Percentiles rank a stretch among this genome's conserved stretches.
These are phyloP conservation scores for Pseudocercospora fuligena DNA, from an alignment of 2,329 filamentous ascomycete genomes.

Conservation along the genomic window DNA sequence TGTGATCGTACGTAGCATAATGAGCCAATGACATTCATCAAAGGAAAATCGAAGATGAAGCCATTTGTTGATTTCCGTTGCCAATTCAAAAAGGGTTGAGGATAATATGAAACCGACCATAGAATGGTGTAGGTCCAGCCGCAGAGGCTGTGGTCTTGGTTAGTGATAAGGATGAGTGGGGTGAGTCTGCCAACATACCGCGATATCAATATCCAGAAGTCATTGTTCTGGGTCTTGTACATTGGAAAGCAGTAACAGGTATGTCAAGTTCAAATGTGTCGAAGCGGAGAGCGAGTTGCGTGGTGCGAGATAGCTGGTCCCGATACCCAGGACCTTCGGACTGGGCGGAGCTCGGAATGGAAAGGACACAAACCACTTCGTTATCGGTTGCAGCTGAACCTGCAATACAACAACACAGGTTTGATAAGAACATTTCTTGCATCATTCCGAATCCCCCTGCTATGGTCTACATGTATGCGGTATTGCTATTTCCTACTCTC, in stretches of 20 bases:
- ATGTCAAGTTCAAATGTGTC: not conserved
- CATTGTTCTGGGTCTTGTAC: not conserved
- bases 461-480: no score
- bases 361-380: not conserved
- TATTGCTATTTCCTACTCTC: no score
- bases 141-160: constrained; percentile 25
- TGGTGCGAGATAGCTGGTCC: no score
- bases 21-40: constrained; percentile 74
- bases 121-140: constrained; percentile 34
- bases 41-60: constrained; percentile 84
- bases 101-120: constrained; percentile 88
- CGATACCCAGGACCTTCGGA: not conserved
- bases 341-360: not conserved
- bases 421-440: not conserved
- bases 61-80: constrained; percentile 78
- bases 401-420: not conserved
- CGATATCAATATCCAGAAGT: not conserved
- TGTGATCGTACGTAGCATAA: constrained; percentile 61
- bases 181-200: not conserved
- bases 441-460: not conserved
- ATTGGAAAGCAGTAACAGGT: not conserved
- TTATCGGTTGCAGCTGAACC: not conserved
- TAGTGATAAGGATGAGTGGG: not conserved
- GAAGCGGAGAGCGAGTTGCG: not conserved
- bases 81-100: constrained; percentile 82